Evolutionary conservation across 257 asterid species (phyloP).

Genomic region (Rehmannia glutinosa): DNA sequence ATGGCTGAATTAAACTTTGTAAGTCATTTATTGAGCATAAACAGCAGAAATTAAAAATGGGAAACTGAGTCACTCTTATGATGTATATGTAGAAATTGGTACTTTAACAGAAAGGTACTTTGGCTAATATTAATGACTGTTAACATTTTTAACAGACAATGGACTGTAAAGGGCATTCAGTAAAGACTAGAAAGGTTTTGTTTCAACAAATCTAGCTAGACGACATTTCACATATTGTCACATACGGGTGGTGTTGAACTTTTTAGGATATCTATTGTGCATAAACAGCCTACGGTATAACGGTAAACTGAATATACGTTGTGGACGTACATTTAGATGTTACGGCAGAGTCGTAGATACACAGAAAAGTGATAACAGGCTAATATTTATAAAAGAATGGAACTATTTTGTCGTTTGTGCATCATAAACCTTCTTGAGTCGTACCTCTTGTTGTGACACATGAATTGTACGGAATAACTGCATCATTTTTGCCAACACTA

Average conservation of each 20-base stretch:
- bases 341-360: neutral
- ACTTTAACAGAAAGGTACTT: neutral
- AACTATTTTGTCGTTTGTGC: too few species aligned
- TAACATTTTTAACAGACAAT: neutral
- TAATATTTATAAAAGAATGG: too few species aligned
- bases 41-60: neutral
- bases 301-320: neutral
- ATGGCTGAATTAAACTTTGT: neutral
- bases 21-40: neutral
- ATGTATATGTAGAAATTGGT: neutral
- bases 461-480: neutral
- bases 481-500: neutral
- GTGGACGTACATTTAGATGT: neutral
- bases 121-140: neutral
- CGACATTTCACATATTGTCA: neutral
- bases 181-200: neutral
- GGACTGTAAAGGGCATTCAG: too few species aligned
- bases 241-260: neutral
- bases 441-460: too few species aligned
- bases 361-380: constrained; percentile 1
- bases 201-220: neutral
- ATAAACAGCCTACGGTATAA: neutral
- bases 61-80: neutral
- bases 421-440: too few species aligned
- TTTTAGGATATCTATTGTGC: neutral